These are phyloP conservation scores for Phytophthora syringae DNA, from an alignment of 352 stramenopile genomes.

Conservation along the genomic window DNA sequence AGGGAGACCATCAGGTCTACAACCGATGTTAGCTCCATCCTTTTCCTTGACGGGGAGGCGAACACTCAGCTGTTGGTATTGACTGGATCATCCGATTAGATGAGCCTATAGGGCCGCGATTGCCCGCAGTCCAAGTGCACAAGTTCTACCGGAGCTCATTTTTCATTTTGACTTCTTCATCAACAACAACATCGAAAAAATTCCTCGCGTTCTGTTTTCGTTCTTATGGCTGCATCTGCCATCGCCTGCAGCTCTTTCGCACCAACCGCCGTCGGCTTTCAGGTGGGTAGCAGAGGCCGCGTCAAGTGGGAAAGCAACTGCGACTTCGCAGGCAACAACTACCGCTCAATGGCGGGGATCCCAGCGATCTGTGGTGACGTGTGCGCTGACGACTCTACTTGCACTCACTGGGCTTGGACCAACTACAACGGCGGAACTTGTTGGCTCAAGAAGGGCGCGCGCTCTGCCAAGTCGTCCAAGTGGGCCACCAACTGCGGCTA, in stretches of 20 bases:
- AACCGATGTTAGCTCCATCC: conserved; percentile 19
- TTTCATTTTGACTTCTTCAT: conserved; percentile 18
- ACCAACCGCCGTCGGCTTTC: conserved; percentile 17
- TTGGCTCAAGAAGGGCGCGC: conserved; percentile 47
- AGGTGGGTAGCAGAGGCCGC: conserved; percentile 28
- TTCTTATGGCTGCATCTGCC: conserved; percentile 13
- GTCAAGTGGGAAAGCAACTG: conserved; percentile 55
- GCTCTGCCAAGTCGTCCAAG: conserved; percentile 22
- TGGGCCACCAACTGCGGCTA: conserved; percentile 45
- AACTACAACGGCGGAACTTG: conserved; percentile 42
- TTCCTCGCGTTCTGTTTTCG: conserved; percentile 13
- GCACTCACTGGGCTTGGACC: conserved; percentile 54
- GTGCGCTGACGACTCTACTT: conserved; percentile 36
- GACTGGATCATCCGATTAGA: conserved; percentile 7
- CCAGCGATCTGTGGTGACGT: conserved; percentile 40
- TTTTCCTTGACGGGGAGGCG: conserved; percentile 4
- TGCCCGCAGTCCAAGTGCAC: not conserved
- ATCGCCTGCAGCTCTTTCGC: conserved; percentile 12
- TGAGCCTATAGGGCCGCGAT: not conserved
- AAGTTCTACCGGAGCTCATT: conserved; percentile 4
- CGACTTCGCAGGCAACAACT: conserved; percentile 43
- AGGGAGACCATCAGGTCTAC: conserved; percentile 17
- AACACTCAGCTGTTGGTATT: conserved; percentile 20
- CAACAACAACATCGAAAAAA: conserved; percentile 6
- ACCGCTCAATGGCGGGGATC: conserved; percentile 31